These are phyloP conservation scores for Trichoderma erinaceum DNA, from an alignment of 495 filamentous ascomycete genomes.

Conservation along the genomic window DNA sequence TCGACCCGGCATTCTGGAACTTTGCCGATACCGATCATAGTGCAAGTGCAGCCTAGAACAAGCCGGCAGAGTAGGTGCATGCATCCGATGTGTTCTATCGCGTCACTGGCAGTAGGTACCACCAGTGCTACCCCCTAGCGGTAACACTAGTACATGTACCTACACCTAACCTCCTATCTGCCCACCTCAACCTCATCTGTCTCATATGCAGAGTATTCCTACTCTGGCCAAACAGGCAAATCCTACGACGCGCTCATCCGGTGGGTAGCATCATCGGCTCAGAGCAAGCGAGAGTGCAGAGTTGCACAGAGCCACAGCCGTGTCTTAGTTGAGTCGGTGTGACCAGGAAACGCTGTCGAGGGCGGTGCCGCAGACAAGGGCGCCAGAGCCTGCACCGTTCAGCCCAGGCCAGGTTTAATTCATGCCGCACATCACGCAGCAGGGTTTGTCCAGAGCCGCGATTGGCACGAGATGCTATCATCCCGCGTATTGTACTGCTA, in stretches of 20 bases:
- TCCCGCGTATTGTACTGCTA: not conserved
- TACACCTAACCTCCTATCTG: no score
- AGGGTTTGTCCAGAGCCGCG: not conserved
- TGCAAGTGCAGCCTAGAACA: not conserved
- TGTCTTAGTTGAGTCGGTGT: no score
- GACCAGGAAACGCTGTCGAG: no score
- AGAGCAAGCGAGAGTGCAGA: not conserved
- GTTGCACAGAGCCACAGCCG: not conserved
- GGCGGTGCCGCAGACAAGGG: no score
- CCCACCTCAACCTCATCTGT: not conserved
- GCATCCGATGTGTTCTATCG: not conserved
- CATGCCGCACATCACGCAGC: not conserved
- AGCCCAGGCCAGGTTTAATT: not conserved
- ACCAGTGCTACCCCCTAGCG: not conserved
- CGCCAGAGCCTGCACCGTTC: no score
- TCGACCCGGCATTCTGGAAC: conserved; percentile 4
- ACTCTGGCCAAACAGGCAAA: no score
- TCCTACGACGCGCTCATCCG: no score
- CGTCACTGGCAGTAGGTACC: not conserved
- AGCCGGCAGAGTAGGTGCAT: not conserved
- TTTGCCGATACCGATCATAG: conserved; percentile 1
- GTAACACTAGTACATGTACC: no score
- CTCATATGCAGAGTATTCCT: not conserved
- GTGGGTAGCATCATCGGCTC: not conserved
- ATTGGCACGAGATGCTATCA: not conserved